Conservation (phyloP, 2,329 filamentous ascomycete species). For the Colletotrichum cuscutae region DNA sequence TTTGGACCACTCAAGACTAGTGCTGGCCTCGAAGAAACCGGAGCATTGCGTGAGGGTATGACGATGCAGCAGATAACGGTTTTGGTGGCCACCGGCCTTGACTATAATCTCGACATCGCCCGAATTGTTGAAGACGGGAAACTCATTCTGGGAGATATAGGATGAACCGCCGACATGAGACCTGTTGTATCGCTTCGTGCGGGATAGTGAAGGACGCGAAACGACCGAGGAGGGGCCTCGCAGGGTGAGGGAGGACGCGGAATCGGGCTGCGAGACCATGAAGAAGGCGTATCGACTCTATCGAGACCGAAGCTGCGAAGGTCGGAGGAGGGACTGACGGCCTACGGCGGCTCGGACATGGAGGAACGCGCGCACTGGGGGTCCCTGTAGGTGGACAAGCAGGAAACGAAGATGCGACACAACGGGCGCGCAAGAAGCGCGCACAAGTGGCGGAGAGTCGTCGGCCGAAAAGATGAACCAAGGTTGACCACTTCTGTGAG, state of each 20-base stretch:
- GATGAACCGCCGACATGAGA: constrained; percentile 81
- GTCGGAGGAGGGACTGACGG: background rate
- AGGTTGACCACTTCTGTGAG: background rate
- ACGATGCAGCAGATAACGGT: constrained; percentile 86
- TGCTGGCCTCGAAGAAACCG: constrained; percentile 91
- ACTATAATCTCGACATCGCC: constrained; percentile 94
- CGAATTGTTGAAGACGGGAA: constrained; percentile 88
- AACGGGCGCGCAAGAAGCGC: background rate
- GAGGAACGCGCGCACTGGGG: background rate
- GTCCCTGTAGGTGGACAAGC: background rate
- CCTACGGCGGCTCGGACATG: constrained; percentile 22
- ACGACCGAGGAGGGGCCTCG: constrained; percentile 71
- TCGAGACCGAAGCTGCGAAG: constrained; percentile 8
- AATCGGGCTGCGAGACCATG: constrained; percentile 74
- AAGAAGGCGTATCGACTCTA: constrained; percentile 37
- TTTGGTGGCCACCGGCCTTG: constrained; percentile 75
- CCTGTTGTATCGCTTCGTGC: constrained; percentile 78
- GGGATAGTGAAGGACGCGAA: constrained; percentile 68
- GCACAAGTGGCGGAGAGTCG: background rate
- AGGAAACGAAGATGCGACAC: background rate
- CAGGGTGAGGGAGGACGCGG: constrained; percentile 63
- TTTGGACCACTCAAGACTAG: constrained; percentile 80
- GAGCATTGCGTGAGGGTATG: constrained; percentile 91
- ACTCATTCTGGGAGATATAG: constrained; percentile 85
- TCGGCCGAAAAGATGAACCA: background rate